phyloP scores from a whole-genome alignment of 2,329 filamentous ascomycete species.

The Aaosphaeria pasadenensis region DNA sequence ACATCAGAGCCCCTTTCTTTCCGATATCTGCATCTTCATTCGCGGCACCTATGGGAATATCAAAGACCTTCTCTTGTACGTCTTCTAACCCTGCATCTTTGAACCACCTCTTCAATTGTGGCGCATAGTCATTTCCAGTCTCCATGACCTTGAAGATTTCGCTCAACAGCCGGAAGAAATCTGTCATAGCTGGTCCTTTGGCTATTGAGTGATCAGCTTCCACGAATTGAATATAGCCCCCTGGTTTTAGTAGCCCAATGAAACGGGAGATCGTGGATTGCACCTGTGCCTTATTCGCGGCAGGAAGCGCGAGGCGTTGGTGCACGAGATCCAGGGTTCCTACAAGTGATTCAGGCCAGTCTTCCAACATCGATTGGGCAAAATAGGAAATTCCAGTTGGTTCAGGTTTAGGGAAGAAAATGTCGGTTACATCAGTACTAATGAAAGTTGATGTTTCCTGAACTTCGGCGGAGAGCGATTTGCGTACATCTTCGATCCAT shows the following conservation, averaged over 20 bases:
- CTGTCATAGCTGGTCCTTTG: neutral
- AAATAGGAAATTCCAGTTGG: too few relatives aligned
- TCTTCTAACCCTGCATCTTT: neutral
- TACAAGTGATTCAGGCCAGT: neutral
- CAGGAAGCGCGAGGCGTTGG: neutral
- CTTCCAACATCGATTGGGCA: neutral
- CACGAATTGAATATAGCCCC: constrained; percentile 7
- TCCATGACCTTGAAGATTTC: neutral
- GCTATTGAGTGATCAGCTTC: neutral
- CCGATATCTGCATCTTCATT: neutral
- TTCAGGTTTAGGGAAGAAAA: too few relatives aligned
- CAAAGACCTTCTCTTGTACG: neutral
- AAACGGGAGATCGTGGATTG: neutral
- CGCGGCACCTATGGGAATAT: neutral
- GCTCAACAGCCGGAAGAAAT: neutral
- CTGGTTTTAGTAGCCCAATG: constrained; percentile 4
- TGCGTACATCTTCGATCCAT: too few relatives aligned
- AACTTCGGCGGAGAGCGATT: too few relatives aligned
- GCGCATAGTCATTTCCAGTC: neutral
- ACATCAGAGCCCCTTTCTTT: too few relatives aligned
- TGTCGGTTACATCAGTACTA: too few relatives aligned
- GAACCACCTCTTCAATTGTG: neutral
- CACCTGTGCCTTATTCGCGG: neutral
- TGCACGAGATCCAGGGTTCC: neutral
- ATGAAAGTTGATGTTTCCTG: too few relatives aligned